These are phyloP conservation scores for Venustampulla echinocandica DNA, from an alignment of 495 filamentous ascomycete species.

Conservation along the genomic window DNA sequence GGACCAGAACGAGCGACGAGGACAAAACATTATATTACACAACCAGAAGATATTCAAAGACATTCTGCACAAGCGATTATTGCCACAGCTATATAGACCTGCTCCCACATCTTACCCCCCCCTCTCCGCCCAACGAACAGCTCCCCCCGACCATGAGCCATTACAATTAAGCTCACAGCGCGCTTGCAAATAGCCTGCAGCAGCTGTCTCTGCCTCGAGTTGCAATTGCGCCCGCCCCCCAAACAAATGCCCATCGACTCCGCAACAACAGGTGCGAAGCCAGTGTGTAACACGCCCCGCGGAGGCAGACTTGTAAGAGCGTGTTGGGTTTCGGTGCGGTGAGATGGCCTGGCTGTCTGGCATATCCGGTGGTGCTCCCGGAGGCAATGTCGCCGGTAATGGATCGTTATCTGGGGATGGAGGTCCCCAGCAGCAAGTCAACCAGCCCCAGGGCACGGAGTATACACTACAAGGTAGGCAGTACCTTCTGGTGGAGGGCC, in stretches of 20 bases:
- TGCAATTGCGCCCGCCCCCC: conserved; percentile 13
- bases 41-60: no score
- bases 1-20: neutral
- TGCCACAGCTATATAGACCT: conserved; percentile 6
- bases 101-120: neutral
- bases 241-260: conserved; percentile 13
- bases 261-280: conserved; percentile 3
- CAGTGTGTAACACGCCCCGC: neutral
- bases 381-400: no score
- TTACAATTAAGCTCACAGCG: conserved; percentile 10
- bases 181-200: conserved; percentile 8
- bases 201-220: conserved; percentile 2
- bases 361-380: conserved; percentile 58
- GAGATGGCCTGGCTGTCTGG: conserved; percentile 52
- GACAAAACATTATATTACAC: no score
- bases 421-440: conserved; percentile 42
- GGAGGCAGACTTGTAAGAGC: neutral
- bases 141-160: conserved; percentile 6
- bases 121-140: neutral
- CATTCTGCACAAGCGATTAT: neutral
- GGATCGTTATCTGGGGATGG: no score
- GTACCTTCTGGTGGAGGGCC: neutral
- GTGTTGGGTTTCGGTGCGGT: conserved; percentile 5
- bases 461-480: conserved; percentile 86
- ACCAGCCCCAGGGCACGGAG: conserved; percentile 80